These are phyloP conservation scores for Oryza meridionalis DNA, from an alignment of 176 grass and related monocot species.

Conservation along the genomic window DNA sequence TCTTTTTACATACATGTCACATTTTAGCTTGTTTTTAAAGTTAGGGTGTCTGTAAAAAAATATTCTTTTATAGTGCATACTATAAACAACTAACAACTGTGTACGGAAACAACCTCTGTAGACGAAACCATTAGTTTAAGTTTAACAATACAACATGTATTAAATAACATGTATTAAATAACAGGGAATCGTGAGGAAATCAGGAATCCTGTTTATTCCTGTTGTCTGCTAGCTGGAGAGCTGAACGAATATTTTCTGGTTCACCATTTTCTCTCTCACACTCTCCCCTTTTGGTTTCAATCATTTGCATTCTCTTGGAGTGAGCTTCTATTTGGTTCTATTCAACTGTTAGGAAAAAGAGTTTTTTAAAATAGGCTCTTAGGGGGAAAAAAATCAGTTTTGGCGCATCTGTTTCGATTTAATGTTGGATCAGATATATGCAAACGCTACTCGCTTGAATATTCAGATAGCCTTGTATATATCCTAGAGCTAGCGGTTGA, in stretches of 20 bases:
- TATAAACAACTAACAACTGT: background rate
- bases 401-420: conserved; percentile 23
- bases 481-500: conserved; percentile 20
- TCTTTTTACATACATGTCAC: no score
- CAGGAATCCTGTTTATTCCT: conserved; percentile 12
- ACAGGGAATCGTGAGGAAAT: conserved; percentile 9
- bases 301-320: conserved; percentile 13
- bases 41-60: no score
- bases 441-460: conserved; percentile 19
- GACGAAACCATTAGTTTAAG: background rate
- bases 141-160: conserved; percentile 22
- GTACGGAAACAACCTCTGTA: conserved; percentile 5
- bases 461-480: conserved; percentile 25
- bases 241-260: conserved; percentile 28
- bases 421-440: conserved; percentile 27
- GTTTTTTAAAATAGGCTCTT: background rate
- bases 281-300: background rate
- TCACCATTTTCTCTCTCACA: background rate
- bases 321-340: background rate
- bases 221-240: conserved; percentile 5
- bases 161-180: conserved; percentile 35
- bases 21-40: no score
- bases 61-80: no score
- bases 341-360: background rate
- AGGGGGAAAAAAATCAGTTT: background rate